Conservation (phyloP, 148 eudicot genomes). For the Gaultheria prostrata region DNA sequence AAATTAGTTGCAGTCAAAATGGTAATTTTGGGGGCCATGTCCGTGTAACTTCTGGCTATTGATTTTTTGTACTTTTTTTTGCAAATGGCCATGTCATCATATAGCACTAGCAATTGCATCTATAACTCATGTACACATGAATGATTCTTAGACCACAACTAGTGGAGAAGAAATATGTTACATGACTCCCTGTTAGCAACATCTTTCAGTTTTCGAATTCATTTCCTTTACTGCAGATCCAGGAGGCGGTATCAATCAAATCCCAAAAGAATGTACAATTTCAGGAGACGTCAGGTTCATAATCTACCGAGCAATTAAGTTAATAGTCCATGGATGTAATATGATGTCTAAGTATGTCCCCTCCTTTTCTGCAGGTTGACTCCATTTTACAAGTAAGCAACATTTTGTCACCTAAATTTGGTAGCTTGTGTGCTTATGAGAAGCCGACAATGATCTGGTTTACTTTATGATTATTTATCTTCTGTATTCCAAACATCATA, state of each 20-base stretch:
- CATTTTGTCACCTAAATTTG: not conserved
- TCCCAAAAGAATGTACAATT: conserved; percentile 76
- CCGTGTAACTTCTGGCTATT: not conserved
- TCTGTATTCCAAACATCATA: not conserved
- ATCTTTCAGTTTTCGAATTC: not conserved
- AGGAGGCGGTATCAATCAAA: conserved; percentile 94
- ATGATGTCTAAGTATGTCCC: conserved; percentile 16
- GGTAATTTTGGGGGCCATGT: not conserved
- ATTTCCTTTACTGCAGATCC: conserved; percentile 56
- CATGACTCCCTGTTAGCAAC: not conserved
- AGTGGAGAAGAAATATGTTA: conserved; percentile 7
- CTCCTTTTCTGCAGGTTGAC: conserved; percentile 72
- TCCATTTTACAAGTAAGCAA: conserved; percentile 84
- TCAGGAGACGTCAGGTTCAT: conserved; percentile 91
- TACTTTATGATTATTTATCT: not conserved
- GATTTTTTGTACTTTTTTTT: not conserved
- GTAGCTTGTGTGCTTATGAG: not conserved
- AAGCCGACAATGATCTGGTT: not conserved
- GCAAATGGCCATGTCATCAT: not conserved
- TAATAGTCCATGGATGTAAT: not conserved
- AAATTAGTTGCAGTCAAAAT: not conserved
- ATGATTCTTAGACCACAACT: not conserved
- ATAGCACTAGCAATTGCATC: not conserved
- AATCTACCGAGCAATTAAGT: conserved; percentile 11
- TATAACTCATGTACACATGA: not conserved